Evolutionary conservation across 2,329 filamentous ascomycete species (phyloP).

Genomic region (Botrytis galanthina): DNA sequence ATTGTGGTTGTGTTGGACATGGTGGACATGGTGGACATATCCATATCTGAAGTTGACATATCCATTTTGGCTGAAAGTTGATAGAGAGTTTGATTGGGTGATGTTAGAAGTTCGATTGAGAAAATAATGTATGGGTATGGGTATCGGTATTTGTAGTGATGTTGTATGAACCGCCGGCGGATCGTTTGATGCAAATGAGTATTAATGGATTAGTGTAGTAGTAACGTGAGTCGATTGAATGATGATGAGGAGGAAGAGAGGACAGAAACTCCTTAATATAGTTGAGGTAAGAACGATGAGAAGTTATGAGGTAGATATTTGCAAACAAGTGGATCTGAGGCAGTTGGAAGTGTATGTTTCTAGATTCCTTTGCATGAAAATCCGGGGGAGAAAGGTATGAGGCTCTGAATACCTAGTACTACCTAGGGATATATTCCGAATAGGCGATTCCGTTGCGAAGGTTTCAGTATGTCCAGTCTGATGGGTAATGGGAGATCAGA

Average conservation of each 20-base stretch:
- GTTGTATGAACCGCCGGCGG: conserved; percentile 18
- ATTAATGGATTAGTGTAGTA: conserved; percentile 7
- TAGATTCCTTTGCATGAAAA: conserved; percentile 16
- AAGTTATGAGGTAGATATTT: conserved; percentile 27
- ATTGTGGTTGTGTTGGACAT: conserved; percentile 50
- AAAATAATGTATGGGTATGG: conserved; percentile 1
- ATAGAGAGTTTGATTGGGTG: conserved; percentile 7
- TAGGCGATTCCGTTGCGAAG: background rate
- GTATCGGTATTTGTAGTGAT: conserved; percentile 3
- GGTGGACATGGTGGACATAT: conserved; percentile 20
- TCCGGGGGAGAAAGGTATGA: conserved; percentile 1
- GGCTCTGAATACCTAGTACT: background rate
- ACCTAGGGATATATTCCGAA: background rate
- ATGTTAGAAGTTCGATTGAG: background rate
- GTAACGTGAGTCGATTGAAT: background rate
- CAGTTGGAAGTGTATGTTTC: conserved; percentile 17
- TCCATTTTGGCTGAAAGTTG: conserved; percentile 21
- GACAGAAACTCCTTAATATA: conserved; percentile 11
- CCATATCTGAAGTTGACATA: conserved; percentile 23
- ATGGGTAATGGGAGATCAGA: background rate
- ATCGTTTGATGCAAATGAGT: background rate
- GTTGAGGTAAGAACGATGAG: conserved; percentile 22
- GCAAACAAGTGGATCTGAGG: conserved; percentile 15
- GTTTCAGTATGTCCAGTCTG: conserved; percentile 3
- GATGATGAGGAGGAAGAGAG: conserved; percentile 2